phyloP scores from a whole-genome alignment of 352 stramenopile species.

The Pythium rishiriense region DNA sequence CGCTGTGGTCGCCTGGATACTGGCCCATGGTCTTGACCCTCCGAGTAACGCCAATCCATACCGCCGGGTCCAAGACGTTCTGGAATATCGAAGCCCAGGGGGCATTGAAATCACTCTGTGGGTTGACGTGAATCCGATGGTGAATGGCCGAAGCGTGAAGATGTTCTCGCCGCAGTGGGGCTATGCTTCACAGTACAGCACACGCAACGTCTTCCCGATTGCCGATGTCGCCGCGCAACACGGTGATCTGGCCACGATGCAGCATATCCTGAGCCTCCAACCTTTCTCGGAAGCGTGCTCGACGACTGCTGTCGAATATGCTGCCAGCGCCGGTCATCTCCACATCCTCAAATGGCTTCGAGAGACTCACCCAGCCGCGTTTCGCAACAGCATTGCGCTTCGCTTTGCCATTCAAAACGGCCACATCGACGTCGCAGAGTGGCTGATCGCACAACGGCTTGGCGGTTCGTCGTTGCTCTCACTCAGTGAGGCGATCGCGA shows the following conservation, averaged over 20 bases:
- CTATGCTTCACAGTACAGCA: neutral
- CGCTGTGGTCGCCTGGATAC: neutral
- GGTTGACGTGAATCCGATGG: neutral
- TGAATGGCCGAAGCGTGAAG: neutral
- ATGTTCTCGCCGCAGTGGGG: conserved; percentile 2
- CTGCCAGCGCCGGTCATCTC: neutral
- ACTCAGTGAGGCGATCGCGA: neutral
- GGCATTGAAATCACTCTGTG: neutral
- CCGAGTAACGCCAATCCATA: neutral
- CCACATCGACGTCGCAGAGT: neutral
- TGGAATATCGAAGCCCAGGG: neutral
- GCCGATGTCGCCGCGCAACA: conserved; percentile 1
- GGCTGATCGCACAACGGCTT: neutral
- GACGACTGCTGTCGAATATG: neutral
- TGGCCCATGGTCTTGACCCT: neutral
- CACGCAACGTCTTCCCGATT: neutral
- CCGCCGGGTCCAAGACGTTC: neutral
- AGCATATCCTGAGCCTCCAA: neutral
- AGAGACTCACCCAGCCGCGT: neutral
- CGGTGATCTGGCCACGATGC: neutral
- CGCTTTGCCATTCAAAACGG: neutral
- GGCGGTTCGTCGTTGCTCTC: neutral
- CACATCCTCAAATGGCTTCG: neutral
- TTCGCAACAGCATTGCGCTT: neutral
- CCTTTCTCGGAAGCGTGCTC: neutral